Evolutionary conservation across 441 rosid genomes (phyloP).

Genomic region (Eruca vesicaria): DNA sequence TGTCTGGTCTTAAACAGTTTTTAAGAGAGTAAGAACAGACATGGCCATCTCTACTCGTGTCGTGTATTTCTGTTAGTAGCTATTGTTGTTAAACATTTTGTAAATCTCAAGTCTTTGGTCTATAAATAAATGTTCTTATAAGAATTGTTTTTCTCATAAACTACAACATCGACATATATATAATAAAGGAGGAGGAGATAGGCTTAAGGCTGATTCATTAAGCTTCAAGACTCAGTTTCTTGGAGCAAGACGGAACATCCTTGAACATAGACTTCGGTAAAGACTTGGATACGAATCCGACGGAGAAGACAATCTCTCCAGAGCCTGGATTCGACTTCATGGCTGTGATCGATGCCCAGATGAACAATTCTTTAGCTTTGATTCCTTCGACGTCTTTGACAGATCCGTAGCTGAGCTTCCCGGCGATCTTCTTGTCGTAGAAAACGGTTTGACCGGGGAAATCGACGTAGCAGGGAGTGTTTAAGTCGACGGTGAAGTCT

Average conservation of each 20-base stretch:
- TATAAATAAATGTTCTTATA: neutral
- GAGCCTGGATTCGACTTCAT: slow-evolving; percentile 41
- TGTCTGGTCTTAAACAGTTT: slow-evolving; percentile 10
- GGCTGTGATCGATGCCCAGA: slow-evolving; percentile 55
- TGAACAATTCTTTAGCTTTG: slow-evolving; percentile 47
- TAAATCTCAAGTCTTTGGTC: slow-evolving; percentile 15
- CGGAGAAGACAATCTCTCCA: slow-evolving; percentile 48
- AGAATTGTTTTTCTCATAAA: too few species aligned
- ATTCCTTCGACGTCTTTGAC: slow-evolving; percentile 51
- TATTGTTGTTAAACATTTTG: neutral
- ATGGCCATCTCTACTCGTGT: neutral
- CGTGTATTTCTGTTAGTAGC: neutral
- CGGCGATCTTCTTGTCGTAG: slow-evolving; percentile 44
- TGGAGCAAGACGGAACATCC: slow-evolving; percentile 44
- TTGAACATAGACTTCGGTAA: slow-evolving; percentile 55
- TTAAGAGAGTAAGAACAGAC: slow-evolving; percentile 7
- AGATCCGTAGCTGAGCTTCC: slow-evolving; percentile 49
- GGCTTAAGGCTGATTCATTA: neutral
- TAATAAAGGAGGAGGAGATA: too few species aligned
- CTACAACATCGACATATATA: too few species aligned
- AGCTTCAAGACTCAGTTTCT: slow-evolving; percentile 31
- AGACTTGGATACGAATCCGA: slow-evolving; percentile 52
- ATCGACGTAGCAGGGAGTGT: slow-evolving; percentile 43
- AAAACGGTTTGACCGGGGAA: slow-evolving; percentile 48
- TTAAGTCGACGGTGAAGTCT: slow-evolving; percentile 42